phyloP scores from a whole-genome alignment of 352 stramenopile species.

The Globisporangium splendens region DNA sequence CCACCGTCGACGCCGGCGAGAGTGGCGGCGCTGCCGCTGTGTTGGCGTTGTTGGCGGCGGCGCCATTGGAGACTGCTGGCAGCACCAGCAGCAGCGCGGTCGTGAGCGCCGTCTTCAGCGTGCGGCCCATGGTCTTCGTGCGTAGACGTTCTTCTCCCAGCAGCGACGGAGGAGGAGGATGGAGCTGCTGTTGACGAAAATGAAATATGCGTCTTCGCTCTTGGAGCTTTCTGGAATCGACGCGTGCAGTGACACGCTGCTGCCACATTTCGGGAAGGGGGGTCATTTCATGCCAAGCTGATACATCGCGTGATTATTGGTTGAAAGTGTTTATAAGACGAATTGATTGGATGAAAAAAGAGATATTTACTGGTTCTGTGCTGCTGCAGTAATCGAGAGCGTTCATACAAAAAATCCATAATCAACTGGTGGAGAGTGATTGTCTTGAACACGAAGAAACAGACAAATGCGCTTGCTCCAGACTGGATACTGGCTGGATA shows the following conservation, averaged over 20 bases:
- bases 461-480: no score
- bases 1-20: not conserved
- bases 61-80: not conserved
- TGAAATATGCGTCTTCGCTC: constrained; percentile 1
- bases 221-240: constrained; percentile 1
- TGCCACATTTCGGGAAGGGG: constrained; percentile 3
- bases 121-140: not conserved
- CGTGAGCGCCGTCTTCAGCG: constrained; percentile 2
- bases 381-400: no score
- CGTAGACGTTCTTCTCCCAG: not conserved
- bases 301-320: not conserved
- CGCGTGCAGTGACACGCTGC: constrained; percentile 7
- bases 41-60: not conserved
- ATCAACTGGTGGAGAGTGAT: no score
- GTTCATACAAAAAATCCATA: no score
- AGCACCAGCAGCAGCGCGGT: constrained; percentile 2
- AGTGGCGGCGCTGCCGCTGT: not conserved
- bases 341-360: no score
- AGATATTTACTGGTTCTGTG: not conserved
- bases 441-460: no score
- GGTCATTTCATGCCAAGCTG: constrained; percentile 3
- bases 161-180: not conserved
- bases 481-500: no score
- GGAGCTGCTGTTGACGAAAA: not conserved
- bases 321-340: not conserved